Conservation (phyloP, 164 flowering plant genomes). For the Berberis thunbergii region DNA sequence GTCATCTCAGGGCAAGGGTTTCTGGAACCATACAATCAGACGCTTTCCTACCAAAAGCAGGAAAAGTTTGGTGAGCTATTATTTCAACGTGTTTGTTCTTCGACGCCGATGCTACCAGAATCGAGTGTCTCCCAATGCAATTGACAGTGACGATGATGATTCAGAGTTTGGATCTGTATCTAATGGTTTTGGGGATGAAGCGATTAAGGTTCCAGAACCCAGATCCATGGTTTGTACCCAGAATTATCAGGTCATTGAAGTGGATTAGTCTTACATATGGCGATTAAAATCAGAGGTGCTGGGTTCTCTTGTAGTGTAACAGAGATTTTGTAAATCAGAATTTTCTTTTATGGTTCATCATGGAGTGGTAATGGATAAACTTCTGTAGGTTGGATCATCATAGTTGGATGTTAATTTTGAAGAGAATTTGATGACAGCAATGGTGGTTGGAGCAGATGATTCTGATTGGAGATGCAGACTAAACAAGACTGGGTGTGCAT, state of each 20-base stretch:
- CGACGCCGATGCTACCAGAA: constrained; percentile 65
- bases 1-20: constrained; percentile 25
- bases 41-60: constrained; percentile 41
- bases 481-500: neutral
- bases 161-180: constrained; percentile 28
- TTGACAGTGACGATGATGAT: constrained; percentile 82
- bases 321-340: too few relatives aligned
- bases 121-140: constrained; percentile 37
- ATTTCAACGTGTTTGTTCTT: constrained; percentile 71
- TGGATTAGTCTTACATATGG: constrained; percentile 6
- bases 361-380: neutral
- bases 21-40: constrained; percentile 42
- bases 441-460: neutral
- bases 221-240: constrained; percentile 24
- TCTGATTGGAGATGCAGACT: neutral
- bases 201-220: constrained; percentile 21
- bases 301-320: too few relatives aligned
- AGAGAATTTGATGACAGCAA: neutral
- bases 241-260: constrained; percentile 28
- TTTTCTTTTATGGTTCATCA: neutral
- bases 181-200: constrained; percentile 23
- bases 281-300: too few relatives aligned
- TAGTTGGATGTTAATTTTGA: neutral
- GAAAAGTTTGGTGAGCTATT: constrained; percentile 63
- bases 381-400: neutral